Percentiles rank a stretch among this genome's conserved stretches.
Evolutionary conservation across 1,139 yeast genomes (phyloP).

Genomic region (Pichia norvegensis): DNA sequence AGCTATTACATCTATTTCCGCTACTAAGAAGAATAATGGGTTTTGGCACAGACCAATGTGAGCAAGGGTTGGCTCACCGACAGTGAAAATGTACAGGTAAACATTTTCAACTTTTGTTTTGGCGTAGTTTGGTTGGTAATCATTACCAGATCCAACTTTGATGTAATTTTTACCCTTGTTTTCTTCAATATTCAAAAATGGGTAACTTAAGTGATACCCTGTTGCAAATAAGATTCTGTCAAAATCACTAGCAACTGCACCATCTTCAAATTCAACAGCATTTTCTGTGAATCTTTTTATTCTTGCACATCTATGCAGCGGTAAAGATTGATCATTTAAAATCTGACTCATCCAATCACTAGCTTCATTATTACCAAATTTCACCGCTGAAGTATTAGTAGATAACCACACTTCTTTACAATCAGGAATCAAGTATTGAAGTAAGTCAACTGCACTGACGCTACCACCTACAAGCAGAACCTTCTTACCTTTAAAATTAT

Average conservation of each 20-base stretch:
- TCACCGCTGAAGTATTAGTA: conserved; percentile 1
- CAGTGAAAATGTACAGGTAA: conserved; percentile 34
- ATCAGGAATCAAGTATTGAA: conserved; percentile 43
- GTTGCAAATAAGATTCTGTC: conserved; percentile 39
- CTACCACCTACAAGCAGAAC: conserved; percentile 46
- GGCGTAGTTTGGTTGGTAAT: conserved; percentile 16
- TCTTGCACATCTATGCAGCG: conserved; percentile 11
- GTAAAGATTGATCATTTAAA: conserved; percentile 5
- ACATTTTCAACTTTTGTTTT: conserved; percentile 28
- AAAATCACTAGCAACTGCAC: conserved; percentile 29
- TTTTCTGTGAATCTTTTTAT: conserved; percentile 13
- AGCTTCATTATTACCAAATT: background rate
- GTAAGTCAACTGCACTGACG: conserved; percentile 42
- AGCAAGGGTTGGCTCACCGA: conserved; percentile 38
- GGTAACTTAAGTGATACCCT: conserved; percentile 38
- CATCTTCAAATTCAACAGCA: conserved; percentile 32
- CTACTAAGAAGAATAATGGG: conserved; percentile 36
- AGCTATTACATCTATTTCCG: conserved; percentile 39
- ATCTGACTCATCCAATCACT: conserved; percentile 10
- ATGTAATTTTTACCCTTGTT: conserved; percentile 20
- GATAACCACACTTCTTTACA: conserved; percentile 8
- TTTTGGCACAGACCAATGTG: conserved; percentile 36
- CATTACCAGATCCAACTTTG: conserved; percentile 16
- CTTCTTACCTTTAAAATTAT: conserved; percentile 31
- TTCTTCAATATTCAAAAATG: conserved; percentile 29